Evolutionary conservation across 1,139 yeast genomes (phyloP), one percentile per base, ranked within the genome.

Genomic region (Meyerozyma sp.): DNA sequence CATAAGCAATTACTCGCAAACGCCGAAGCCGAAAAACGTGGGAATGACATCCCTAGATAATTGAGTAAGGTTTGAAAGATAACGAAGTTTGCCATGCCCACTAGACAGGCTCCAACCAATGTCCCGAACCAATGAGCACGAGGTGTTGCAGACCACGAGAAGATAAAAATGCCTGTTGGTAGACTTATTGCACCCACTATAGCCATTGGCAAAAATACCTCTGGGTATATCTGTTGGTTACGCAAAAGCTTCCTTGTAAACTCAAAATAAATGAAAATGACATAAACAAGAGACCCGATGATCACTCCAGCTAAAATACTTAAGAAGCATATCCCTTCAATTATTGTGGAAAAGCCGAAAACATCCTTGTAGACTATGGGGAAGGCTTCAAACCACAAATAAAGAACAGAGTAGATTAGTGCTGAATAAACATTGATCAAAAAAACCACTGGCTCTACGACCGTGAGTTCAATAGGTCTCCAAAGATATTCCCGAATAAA

Each of bases 121-220:
- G 23, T 21, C 23, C 23, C 23, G 23, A 21, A 21, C 23, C 23
- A 21, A 21, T 21, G 23, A 21, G 23, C 23, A 21, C 8, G 23
- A 21, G 23, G 23, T 6, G 23, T 21, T 21, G 23, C 23, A 6
- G 8, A 21, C 23, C 23, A 21, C 8, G 23, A 21, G 23, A 21
- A 21, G 23, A 21, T 21, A 8, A 21, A 21, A 21, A 21, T 21
- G 8, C 23, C 23, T 6, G 8, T 21, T 21, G 23, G 23, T 21
- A 21, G 8, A 21, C 23, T 3, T 21, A 21, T 21, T 21, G 23
- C 59, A 6, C 70, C 70, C 34, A 59, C 43, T 29, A 66, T 61
- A 57, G 83, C 70, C 8, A 79, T 65, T 10, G 78, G 79, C 36
- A 84, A 62, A 45, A 87, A 73, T 45, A 73, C 75, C 53, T 85